phyloP scores from a whole-genome alignment of 805 yeast genomes.

The Kodamaea kaohsiungensis region DNA sequence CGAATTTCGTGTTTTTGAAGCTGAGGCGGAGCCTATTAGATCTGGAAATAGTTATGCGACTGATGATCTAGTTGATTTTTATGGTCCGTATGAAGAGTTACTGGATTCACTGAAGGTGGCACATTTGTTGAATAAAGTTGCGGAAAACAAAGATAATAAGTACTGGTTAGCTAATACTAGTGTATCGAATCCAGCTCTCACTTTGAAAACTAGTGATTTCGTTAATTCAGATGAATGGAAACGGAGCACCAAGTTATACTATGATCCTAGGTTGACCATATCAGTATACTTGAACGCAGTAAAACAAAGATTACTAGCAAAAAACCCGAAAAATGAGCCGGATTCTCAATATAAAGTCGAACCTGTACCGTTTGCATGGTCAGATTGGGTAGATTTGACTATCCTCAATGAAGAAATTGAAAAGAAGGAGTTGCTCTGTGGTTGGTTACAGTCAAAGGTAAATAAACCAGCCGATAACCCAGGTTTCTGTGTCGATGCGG shows the following conservation, averaged over 20 bases:
- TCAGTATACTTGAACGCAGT: conserved; percentile 17
- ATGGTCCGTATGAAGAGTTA: conserved; percentile 19
- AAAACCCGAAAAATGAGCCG: conserved; percentile 14
- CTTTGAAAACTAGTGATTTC: conserved; percentile 2
- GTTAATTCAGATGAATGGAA: not conserved
- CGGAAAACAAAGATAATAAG: conserved; percentile 11
- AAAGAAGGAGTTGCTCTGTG: conserved; percentile 13
- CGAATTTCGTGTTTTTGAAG: conserved; percentile 16
- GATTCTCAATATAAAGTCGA: not conserved
- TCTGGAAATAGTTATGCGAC: conserved; percentile 5
- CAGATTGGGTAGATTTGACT: conserved; percentile 27
- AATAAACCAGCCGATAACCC: conserved; percentile 14
- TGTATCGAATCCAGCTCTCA: conserved; percentile 8
- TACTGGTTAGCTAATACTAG: conserved; percentile 19
- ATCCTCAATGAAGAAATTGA: conserved; percentile 9
- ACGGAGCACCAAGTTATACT: conserved; percentile 4
- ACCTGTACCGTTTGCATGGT: conserved; percentile 27
- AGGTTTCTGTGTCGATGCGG: conserved; percentile 17
- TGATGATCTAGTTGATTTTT: conserved; percentile 23
- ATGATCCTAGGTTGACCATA: conserved; percentile 24
- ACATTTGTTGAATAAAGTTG: conserved; percentile 4
- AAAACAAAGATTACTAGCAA: not conserved
- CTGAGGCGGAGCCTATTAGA: not conserved
- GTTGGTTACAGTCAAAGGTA: conserved; percentile 23
- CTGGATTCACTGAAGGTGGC: conserved; percentile 15